Evolutionary conservation across 306 rosid genomes (phyloP), one percentile per base, ranked within the genome.

Genomic region (Dryas alaskensis): DNA sequence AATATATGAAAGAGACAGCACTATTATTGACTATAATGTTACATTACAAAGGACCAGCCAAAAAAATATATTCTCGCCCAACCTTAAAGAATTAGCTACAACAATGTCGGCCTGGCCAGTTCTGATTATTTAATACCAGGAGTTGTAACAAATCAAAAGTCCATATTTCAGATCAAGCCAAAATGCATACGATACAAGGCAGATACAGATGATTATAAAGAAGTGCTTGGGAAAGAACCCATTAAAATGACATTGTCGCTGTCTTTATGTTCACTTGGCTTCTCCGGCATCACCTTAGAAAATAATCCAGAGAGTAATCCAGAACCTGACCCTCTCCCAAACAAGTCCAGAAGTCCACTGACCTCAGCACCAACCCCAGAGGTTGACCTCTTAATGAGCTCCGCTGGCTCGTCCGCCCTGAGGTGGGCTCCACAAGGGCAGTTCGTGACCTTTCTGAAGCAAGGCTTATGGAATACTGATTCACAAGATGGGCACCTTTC

Each of bases 151-250:
- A 7, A 83, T 25, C 10, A 72, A 59, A 45, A 46, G 10, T 51
- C 69, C 63, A 70, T 42, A 37, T 50, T 85, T 62, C 80, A 54
- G 37, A 82, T 47, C 51, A 68, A 73, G 78, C 57, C 27, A 69
- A 64, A 68, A 22, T 64, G 62, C 10, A 66, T 73, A 72, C 59
- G 70, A 75, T 57, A 74, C 79, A 78, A 13, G 60, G 76, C 49
- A 46, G 47, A 25, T 61, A 62, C 55, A 67, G 12, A 63, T 31
- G 72, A 52, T 88, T 81, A 94, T 42, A 94, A 75, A 72, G 87
- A 72, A 59, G 76, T 82, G 81, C 87, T 75, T 31, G 99, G 99
- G 67, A 94, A 79, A 51, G 98, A 89, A 79, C 95, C 98, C 99
- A 92, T 89, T 60, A 90, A 76, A 72, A 94, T 83, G 78, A 88